Conservation (phyloP, 2,329 filamentous ascomycete species). For the Gliomastix tumulicola region DNA sequence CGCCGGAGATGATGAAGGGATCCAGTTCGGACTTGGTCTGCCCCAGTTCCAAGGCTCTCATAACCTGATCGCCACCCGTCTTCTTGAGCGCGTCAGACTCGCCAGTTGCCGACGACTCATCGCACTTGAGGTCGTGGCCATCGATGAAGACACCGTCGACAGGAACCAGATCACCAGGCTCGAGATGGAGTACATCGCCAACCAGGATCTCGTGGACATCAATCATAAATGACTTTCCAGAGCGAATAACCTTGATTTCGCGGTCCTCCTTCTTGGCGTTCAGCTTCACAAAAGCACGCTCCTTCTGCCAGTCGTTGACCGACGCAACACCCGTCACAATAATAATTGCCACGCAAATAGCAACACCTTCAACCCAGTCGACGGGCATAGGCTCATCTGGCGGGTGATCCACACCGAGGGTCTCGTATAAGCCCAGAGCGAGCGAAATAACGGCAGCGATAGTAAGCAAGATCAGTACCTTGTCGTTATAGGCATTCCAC, state of each 20-base stretch:
- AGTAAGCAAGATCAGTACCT: conserved; percentile 60
- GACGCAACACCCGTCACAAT: conserved; percentile 59
- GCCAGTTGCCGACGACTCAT: conserved; percentile 67
- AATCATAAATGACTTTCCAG: conserved; percentile 56
- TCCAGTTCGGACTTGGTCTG: conserved; percentile 43
- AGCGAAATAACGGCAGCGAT: conserved; percentile 60
- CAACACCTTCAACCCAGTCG: conserved; percentile 63
- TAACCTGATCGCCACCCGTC: conserved; percentile 50
- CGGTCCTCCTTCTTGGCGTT: conserved; percentile 58
- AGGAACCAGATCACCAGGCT: conserved; percentile 63
- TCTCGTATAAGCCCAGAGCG: conserved; percentile 61
- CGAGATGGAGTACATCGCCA: conserved; percentile 62
- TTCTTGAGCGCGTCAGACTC: conserved; percentile 70
- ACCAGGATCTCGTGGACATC: conserved; percentile 61
- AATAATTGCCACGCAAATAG: conserved; percentile 57
- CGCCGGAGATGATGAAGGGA: conserved; percentile 59
- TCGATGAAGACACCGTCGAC: conserved; percentile 65
- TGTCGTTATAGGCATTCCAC: conserved; percentile 64
- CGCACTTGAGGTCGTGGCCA: conserved; percentile 48
- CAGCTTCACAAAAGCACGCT: conserved; percentile 56
- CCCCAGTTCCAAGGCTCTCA: conserved; percentile 41
- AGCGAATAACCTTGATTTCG: conserved; percentile 59
- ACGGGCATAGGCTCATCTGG: conserved; percentile 33
- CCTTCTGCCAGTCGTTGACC: conserved; percentile 62
- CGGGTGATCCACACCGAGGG: conserved; percentile 41